phyloP scores from a whole-genome alignment of 1,139 yeast genomes.

The Yamadazyma sp. region DNA sequence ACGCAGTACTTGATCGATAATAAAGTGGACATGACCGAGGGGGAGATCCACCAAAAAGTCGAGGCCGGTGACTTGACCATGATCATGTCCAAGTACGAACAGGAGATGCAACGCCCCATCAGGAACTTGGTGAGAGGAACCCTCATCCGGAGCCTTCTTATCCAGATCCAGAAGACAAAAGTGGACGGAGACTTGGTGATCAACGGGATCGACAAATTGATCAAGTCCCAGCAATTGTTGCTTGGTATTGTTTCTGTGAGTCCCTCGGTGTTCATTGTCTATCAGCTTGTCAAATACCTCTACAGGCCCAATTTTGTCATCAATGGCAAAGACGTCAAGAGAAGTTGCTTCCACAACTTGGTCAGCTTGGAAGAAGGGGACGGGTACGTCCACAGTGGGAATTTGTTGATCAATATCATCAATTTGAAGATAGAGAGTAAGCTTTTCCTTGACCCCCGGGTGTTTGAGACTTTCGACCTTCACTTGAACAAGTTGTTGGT shows the following conservation, averaged over 20 bases:
- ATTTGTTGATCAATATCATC: constrained; percentile 57
- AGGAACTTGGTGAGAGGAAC: constrained; percentile 65
- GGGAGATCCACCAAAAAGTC: constrained; percentile 40
- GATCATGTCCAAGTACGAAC: constrained; percentile 78
- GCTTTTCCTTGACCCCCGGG: constrained; percentile 21
- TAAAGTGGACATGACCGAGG: constrained; percentile 20
- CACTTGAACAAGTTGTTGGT: constrained; percentile 14
- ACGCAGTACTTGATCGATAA: constrained; percentile 64
- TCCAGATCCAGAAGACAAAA: constrained; percentile 91
- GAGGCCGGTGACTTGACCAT: constrained; percentile 68
- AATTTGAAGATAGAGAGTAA: constrained; percentile 52
- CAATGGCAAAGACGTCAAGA: constrained; percentile 40
- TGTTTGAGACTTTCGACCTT: constrained; percentile 12
- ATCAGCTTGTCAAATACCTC: constrained; percentile 33
- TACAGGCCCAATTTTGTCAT: constrained; percentile 29
- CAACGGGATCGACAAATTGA: constrained; percentile 83
- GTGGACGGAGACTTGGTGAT: constrained; percentile 93
- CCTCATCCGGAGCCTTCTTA: constrained; percentile 71
- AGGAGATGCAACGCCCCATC: constrained; percentile 70
- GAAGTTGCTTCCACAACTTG: constrained; percentile 50
- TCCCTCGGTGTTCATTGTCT: constrained; percentile 68
- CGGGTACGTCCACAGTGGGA: constrained; percentile 38
- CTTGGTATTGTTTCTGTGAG: constrained; percentile 89
- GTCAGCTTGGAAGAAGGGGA: constrained; percentile 48
- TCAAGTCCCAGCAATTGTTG: constrained; percentile 88